Evolutionary conservation across 108 stramenopile genomes (phyloP).

Genomic region (Epithemia pelagica): DNA sequence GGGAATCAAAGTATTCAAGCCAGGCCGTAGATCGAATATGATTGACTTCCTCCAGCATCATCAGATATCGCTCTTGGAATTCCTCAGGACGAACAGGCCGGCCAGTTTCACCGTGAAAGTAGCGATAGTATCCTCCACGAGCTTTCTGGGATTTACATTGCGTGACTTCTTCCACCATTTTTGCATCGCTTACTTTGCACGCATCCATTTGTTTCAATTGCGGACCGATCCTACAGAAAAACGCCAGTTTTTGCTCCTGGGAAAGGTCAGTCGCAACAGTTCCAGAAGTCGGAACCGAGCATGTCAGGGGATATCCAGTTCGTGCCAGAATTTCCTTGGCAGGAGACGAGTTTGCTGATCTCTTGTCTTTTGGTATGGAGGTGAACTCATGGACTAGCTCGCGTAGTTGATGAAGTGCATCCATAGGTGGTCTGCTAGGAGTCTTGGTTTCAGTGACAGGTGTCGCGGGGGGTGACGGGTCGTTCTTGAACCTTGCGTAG

Average conservation of each 20-base stretch:
- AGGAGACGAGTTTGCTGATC: background rate
- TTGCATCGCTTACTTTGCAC: background rate
- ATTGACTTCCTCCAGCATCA: constrained; percentile 8
- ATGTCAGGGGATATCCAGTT: background rate
- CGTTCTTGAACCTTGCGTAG: background rate
- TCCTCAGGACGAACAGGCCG: background rate
- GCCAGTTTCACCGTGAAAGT: constrained; percentile 5
- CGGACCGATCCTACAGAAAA: background rate
- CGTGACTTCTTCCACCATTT: constrained; percentile 1
- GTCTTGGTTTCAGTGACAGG: background rate
- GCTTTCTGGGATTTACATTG: background rate
- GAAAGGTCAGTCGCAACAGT: background rate
- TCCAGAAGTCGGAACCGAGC: background rate
- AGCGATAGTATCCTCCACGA: constrained; percentile 3
- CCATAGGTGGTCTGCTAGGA: background rate
- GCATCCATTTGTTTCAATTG: constrained; percentile 2
- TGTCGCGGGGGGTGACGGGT: background rate
- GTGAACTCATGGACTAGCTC: background rate
- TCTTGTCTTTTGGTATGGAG: background rate
- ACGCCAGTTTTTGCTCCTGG: background rate
- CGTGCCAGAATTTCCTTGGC: background rate
- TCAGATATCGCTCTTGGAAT: constrained; percentile 9
- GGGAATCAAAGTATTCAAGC: constrained; percentile 6
- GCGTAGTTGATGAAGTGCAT: background rate
- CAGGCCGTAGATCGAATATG: background rate